phyloP scores from a whole-genome alignment of 345 rosid species.

The Luvunga scandens region DNA sequence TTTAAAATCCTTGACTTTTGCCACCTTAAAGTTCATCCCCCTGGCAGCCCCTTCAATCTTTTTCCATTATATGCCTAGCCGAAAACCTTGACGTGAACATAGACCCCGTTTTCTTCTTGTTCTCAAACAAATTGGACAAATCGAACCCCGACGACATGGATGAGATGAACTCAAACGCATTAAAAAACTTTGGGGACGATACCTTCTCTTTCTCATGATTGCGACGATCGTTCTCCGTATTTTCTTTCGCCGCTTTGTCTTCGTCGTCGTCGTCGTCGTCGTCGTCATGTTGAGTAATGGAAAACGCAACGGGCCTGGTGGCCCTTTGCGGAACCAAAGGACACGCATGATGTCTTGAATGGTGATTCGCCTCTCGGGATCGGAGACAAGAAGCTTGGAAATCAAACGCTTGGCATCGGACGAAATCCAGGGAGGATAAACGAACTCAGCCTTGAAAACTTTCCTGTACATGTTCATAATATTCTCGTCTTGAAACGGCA shows the following conservation, averaged over 20 bases:
- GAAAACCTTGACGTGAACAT: slow-evolving; percentile 62
- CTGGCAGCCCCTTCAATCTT: slow-evolving; percentile 53
- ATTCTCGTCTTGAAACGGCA: slow-evolving; percentile 77
- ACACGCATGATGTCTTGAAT: slow-evolving; percentile 54
- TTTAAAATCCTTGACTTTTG: slow-evolving; percentile 43
- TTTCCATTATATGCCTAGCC: slow-evolving; percentile 36
- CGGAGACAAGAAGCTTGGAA: slow-evolving; percentile 53
- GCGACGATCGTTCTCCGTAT: not conserved
- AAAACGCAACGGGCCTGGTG: slow-evolving; percentile 30
- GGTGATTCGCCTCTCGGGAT: slow-evolving; percentile 60
- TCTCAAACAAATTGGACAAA: slow-evolving; percentile 67
- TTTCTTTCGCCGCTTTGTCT: slow-evolving; percentile 28
- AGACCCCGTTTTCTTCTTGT: slow-evolving; percentile 38
- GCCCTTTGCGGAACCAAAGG: slow-evolving; percentile 70
- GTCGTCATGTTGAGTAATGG: slow-evolving; percentile 6
- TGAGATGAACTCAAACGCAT: slow-evolving; percentile 70
- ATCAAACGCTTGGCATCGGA: slow-evolving; percentile 48
- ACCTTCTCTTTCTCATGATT: not conserved
- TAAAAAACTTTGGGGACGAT: slow-evolving; percentile 41
- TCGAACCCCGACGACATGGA: slow-evolving; percentile 86
- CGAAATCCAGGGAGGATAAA: slow-evolving; percentile 68
- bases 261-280: not conserved
- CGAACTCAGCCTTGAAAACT: slow-evolving; percentile 57
- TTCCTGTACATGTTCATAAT: slow-evolving; percentile 60
- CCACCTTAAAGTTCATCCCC: slow-evolving; percentile 52